These are phyloP conservation scores for Crithidia brevicula DNA, from an alignment of 208 protist species.

Conservation along the genomic window DNA sequence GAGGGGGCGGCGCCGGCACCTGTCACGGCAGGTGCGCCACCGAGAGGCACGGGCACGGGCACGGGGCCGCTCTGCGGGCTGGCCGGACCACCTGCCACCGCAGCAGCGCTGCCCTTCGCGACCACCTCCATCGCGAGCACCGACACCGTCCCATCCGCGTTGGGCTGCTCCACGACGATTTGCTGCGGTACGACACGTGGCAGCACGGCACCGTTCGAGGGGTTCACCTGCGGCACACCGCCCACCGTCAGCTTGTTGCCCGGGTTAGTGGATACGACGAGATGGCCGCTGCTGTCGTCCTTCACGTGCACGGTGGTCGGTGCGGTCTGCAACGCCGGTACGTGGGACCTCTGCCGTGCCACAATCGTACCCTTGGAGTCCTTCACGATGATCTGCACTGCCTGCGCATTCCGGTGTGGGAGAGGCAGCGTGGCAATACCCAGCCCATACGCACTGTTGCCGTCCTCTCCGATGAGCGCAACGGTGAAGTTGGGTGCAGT, in stretches of 20 bases:
- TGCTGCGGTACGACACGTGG: conserved; percentile 27
- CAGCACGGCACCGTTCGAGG: conserved; percentile 15
- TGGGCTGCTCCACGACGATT: conserved; percentile 43
- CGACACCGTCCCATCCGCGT: conserved; percentile 42
- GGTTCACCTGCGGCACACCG: conserved; percentile 19
- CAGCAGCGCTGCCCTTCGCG: conserved; percentile 10
- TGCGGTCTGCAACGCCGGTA: conserved; percentile 49
- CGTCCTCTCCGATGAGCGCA: conserved; percentile 62
- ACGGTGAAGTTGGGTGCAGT: conserved; percentile 49
- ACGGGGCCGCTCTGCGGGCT: not conserved
- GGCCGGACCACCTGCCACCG: not conserved
- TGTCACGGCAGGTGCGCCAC: not conserved
- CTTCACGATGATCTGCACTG: conserved; percentile 51
- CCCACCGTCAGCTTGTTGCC: conserved; percentile 25
- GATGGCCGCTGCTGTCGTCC: conserved; percentile 38
- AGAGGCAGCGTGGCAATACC: conserved; percentile 47
- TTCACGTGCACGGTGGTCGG: conserved; percentile 33
- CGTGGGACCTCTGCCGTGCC: conserved; percentile 56
- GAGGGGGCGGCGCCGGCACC: not conserved
- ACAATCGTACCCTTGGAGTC: conserved; percentile 46
- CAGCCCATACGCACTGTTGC: conserved; percentile 47
- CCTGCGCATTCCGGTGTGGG: conserved; percentile 50
- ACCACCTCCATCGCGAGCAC: conserved; percentile 33
- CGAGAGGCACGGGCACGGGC: conserved; percentile 9
- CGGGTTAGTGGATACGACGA: conserved; percentile 13